Evolutionary conservation across 164 flowering plant genomes (phyloP).

Genomic region (Berberis thunbergii): DNA sequence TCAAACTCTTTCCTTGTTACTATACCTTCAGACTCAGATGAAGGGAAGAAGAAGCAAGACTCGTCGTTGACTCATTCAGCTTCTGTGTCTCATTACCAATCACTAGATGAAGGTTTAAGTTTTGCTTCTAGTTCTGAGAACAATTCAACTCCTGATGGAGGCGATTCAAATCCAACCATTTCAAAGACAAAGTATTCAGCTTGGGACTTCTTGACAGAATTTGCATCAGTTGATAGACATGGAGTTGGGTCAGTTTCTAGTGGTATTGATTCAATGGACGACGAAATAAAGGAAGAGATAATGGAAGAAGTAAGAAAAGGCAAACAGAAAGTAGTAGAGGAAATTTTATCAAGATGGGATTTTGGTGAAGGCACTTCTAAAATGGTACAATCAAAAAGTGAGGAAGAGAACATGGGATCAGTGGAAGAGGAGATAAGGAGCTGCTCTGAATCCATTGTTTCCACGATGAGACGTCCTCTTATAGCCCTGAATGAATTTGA

Average conservation of each 20-base stretch:
- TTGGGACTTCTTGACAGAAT: constrained; percentile 82
- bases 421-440: constrained; percentile 18
- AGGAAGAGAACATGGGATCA: constrained; percentile 6
- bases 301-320: constrained; percentile 22
- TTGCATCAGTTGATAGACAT: constrained; percentile 34
- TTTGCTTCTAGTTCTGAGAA: constrained; percentile 17
- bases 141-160: background rate
- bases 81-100: constrained; percentile 3
- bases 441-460: constrained; percentile 26
- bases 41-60: constrained; percentile 26
- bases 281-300: constrained; percentile 54
- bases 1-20: constrained; percentile 59
- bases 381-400: constrained; percentile 19
- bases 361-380: constrained; percentile 37
- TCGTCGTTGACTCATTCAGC: constrained; percentile 35
- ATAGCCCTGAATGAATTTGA: constrained; percentile 56
- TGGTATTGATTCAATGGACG: constrained; percentile 82
- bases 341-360: background rate
- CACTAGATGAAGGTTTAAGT: constrained; percentile 20
- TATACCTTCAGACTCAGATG: constrained; percentile 39
- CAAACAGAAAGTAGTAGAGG: constrained; percentile 13
- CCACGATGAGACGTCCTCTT: constrained; percentile 36
- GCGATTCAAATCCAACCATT: constrained; percentile 49
- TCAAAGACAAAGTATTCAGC: constrained; percentile 55
- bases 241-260: constrained; percentile 50